These are phyloP conservation scores for Phaffomyces opuntiae DNA, from an alignment of 805 yeast genomes.

Conservation along the genomic window DNA sequence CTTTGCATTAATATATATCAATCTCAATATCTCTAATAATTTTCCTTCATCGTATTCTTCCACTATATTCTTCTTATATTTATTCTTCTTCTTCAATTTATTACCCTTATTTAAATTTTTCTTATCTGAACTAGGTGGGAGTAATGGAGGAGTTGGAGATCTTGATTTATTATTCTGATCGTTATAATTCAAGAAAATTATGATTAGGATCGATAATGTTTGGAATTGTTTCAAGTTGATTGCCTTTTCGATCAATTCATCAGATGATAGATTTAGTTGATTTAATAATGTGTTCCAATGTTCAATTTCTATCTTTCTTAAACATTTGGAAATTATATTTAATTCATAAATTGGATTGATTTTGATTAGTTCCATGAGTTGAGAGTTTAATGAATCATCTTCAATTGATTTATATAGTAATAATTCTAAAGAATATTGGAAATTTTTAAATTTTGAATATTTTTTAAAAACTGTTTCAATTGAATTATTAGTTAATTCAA, in stretches of 20 bases:
- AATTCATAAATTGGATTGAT: conserved; percentile 18
- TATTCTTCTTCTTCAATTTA: conserved; percentile 1
- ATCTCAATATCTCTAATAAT: conserved; percentile 18
- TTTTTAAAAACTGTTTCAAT: conserved; percentile 13
- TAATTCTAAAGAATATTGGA: conserved; percentile 40
- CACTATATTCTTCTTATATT: background rate
- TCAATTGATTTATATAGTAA: conserved; percentile 31
- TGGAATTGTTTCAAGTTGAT: conserved; percentile 36
- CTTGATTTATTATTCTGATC: conserved; percentile 19
- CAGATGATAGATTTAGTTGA: conserved; percentile 33
- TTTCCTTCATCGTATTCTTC: conserved; percentile 6
- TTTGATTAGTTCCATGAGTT: conserved; percentile 16
- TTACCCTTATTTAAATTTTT: background rate
- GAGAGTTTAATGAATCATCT: conserved; percentile 11
- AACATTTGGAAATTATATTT: conserved; percentile 38
- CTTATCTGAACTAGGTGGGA: background rate
- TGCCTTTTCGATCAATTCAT: conserved; percentile 33
- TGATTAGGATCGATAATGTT: conserved; percentile 38
- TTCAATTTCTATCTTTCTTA: conserved; percentile 43
- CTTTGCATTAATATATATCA: conserved; percentile 22
- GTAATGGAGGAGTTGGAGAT: background rate
- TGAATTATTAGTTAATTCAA: conserved; percentile 26
- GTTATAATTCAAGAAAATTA: conserved; percentile 37
- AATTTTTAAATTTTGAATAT: conserved; percentile 28
- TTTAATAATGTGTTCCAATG: conserved; percentile 40